Base-by-base conservation (phyloP, 129 eudicot genomes). In the Helianthus annuus region DNA sequence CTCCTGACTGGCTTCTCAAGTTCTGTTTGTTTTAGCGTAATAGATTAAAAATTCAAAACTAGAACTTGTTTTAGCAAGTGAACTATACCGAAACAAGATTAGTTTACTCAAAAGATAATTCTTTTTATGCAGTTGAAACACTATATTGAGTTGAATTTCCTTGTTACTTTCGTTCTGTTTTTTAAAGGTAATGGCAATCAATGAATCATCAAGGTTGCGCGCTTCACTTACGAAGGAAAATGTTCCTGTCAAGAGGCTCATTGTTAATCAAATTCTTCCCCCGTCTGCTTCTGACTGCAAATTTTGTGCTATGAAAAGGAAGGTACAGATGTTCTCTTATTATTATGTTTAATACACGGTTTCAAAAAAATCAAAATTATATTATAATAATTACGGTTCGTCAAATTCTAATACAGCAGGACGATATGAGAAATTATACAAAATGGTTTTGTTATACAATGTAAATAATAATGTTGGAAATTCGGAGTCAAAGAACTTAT, bases 231-330 rank as follows among this genome's bases (percentile, higher is more conserved):
- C 72, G 27, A 94, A 90, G 84, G 98, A 90, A 88, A 69, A 73
- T 52, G 97, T 94, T 67, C 98, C 98, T 45, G 98, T 94, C 48
- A 90, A 86, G 82, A 84, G 97, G 84, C 98, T 94, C 66, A 79
- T 94, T 59, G 97, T 90, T 46, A 94, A 94, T 82, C 98, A 94
- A 78, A 60, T 94, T 73, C 91, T 94, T 69, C 98, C 97, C 17
- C 93, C 97, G 59, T 94, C 98, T 7, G 82, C 96, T 69, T 94
- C 98, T 2, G 98, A 94, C 76, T 94, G 98, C 89, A 94, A 90
- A 78, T 94, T 94, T 77, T 94, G 98, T 77, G 91, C 97, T 48
- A 86, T 94, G 85, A 94, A 90, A 73, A 90, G 97, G 69, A 94
- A 90, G 98, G 98, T 90, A 87, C 9, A 34, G 1, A 70, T 52